A percentile compares a stretch with the other conserved stretches of the same genome.
Conservation (phyloP, 192 early-diverging fungal genomes). For the Gamsiella multidivaricata region DNA sequence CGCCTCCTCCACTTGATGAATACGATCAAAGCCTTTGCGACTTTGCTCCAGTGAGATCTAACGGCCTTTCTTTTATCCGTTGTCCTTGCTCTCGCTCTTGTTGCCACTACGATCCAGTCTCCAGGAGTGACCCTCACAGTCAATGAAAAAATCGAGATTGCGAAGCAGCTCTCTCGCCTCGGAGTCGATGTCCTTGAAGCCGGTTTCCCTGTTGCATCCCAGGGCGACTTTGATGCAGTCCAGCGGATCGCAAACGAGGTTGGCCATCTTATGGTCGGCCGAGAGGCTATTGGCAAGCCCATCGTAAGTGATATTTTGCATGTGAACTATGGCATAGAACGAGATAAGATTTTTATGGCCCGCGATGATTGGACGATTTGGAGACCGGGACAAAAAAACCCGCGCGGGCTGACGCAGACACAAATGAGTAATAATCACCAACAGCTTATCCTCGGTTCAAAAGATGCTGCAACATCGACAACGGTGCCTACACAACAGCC, state of each 20-base stretch:
- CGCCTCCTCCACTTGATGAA: no score
- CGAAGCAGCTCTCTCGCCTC: slow-evolving; percentile 89
- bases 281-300: slow-evolving; percentile 80
- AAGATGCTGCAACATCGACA: background rate
- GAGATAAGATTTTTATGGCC: slow-evolving; percentile 18
- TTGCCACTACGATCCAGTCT: slow-evolving; percentile 73
- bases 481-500: no score
- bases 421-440: slow-evolving; percentile 33
- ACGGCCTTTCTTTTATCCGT: background rate
- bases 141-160: slow-evolving; percentile 95
- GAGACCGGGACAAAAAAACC: background rate
- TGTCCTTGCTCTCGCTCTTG: background rate
- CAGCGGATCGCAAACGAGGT: slow-evolving; percentile 93
- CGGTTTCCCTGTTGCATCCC: slow-evolving; percentile 94
- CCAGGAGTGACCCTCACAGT: slow-evolving; percentile 94
- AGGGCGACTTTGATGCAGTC: slow-evolving; percentile 96
- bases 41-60: background rate
- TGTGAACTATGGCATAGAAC: background rate
- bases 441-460: background rate
- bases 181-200: slow-evolving; percentile 97
- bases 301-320: slow-evolving; percentile 67
- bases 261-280: slow-evolving; percentile 83
- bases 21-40: no score
- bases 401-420: background rate
- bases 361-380: slow-evolving; percentile 24